A percentile compares a stretch with the other conserved stretches of the same genome.
phyloP scores from a whole-genome alignment of 139 green algal genomes.

The Closterium sp. region DNA sequence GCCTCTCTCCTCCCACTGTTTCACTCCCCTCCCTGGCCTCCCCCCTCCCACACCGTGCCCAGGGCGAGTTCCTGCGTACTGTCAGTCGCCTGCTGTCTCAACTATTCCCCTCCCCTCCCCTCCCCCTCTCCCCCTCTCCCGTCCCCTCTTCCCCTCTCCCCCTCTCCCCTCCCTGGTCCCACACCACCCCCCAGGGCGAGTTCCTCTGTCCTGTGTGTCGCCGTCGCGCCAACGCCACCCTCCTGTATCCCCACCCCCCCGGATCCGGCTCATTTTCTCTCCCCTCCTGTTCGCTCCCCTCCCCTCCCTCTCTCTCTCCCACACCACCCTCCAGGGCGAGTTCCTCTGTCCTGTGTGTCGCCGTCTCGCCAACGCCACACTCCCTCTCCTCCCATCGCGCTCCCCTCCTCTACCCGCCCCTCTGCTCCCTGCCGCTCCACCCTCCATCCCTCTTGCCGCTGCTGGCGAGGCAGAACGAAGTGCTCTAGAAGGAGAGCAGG shows the following conservation, averaged over 20 bases:
- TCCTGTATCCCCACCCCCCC: no score
- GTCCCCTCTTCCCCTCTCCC: neutral
- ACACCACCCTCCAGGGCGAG: conserved; percentile 19
- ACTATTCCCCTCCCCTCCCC: no score
- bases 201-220: no score
- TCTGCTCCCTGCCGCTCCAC: neutral
- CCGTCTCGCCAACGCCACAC: conserved; percentile 41
- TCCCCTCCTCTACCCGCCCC: neutral
- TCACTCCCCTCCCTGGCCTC: neutral
- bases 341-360: conserved; percentile 54
- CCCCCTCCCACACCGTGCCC: no score
- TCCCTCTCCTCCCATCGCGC: conserved; percentile 7
- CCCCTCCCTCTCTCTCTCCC: neutral
- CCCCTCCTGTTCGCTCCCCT: neutral
- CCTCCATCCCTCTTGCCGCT: neutral
- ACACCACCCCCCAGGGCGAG: no score
- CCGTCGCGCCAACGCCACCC: no score
- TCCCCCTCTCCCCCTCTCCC: no score
- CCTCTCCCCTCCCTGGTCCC: neutral
- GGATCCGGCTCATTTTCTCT: neutral
- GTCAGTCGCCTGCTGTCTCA: no score
- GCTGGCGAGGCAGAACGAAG: neutral
- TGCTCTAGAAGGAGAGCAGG: neutral
- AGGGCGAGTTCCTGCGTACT: no score
- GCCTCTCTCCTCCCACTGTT: neutral